phyloP scores from a whole-genome alignment of 345 rosid species.

The Cardiospermum halicacabum region DNA sequence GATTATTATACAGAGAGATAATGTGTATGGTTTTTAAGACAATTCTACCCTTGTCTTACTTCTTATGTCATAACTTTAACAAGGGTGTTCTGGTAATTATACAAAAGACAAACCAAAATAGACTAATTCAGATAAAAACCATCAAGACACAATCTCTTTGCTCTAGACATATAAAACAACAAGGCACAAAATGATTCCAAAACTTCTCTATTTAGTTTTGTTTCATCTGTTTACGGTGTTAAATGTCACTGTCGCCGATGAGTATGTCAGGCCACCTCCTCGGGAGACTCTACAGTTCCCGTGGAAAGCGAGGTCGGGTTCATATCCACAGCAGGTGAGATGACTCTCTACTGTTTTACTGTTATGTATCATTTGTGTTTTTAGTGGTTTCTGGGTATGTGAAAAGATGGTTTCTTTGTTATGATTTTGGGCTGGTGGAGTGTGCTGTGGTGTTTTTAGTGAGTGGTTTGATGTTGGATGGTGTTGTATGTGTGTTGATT shows the following conservation, averaged over 20 bases:
- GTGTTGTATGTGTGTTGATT: constrained; percentile 9
- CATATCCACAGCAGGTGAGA: constrained; percentile 73
- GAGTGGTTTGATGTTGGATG: constrained; percentile 1
- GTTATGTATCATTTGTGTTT: too few species aligned
- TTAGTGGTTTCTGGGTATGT: neutral
- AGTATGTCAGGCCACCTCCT: constrained; percentile 69
- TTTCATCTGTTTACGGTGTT: too few species aligned
- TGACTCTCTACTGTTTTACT: neutral
- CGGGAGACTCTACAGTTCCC: constrained; percentile 68
- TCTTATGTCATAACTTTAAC: neutral
- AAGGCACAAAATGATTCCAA: constrained; percentile 18
- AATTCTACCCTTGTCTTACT: neutral
- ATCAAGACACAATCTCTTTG: neutral
- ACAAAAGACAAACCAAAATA: neutral
- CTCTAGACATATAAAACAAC: neutral
- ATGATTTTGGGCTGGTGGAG: neutral
- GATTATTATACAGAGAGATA: too few species aligned
- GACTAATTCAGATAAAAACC: neutral
- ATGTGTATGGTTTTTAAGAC: too few species aligned
- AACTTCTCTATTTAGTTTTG: constrained; percentile 1
- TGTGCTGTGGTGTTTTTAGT: neutral
- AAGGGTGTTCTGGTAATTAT: neutral
- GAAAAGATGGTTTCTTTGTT: neutral
- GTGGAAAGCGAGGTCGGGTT: constrained; percentile 43
- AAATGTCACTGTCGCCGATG: constrained; percentile 28